Evolutionary conservation across 2,329 filamentous ascomycete species (phyloP).

Genomic region (Teratosphaeria viscida): DNA sequence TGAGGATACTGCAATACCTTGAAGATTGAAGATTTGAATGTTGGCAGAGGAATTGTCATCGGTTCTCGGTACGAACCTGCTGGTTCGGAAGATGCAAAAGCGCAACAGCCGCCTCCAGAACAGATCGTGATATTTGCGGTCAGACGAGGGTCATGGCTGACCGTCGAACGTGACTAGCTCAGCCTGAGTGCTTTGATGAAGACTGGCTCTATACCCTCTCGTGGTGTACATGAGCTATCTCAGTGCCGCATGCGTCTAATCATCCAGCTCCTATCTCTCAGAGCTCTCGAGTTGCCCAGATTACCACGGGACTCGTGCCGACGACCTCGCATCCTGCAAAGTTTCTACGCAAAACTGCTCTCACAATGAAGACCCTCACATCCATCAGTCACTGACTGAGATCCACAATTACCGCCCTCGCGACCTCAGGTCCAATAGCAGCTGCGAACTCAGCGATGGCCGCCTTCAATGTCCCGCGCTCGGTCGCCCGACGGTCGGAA

Average conservation of each 20-base stretch:
- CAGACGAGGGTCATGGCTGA: no score
- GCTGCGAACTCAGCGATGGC: constrained; percentile 42
- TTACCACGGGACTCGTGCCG: no score
- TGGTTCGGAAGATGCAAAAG: background rate
- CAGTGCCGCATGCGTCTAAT: no score
- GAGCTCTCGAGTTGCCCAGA: no score
- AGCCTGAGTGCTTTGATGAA: no score
- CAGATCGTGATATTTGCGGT: background rate
- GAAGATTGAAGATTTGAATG: constrained; percentile 6
- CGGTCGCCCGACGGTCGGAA: background rate
- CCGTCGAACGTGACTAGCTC: no score
- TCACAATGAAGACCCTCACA: background rate
- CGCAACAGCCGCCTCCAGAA: background rate
- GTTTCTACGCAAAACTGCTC: no score
- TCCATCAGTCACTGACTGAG: constrained; percentile 25
- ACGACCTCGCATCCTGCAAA: no score
- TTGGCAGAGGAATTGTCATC: background rate
- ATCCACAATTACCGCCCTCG: constrained; percentile 49
- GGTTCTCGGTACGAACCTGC: background rate
- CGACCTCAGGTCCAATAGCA: constrained; percentile 29
- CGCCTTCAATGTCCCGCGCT: constrained; percentile 44
- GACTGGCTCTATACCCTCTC: no score
- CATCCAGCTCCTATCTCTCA: no score
- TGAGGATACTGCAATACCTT: background rate
- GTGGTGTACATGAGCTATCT: no score